Conservation (phyloP, 768 basidiomycete genomes). For the Boletus subparvulus region DNA sequence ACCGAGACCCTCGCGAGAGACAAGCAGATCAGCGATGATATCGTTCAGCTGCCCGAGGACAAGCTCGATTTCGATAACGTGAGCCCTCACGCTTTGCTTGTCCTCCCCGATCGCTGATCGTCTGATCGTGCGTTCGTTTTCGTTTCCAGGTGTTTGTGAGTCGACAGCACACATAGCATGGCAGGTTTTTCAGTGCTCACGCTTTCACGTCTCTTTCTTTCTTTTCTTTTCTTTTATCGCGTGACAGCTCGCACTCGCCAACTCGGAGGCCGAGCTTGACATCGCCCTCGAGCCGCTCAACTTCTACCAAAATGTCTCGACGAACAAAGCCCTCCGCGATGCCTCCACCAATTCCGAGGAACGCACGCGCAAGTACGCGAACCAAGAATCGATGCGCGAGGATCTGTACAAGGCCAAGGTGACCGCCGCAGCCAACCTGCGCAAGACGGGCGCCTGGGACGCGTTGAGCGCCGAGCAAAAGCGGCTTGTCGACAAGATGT, state of each 20-base stretch:
- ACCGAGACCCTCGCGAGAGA: conserved; percentile 59
- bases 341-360: conserved; percentile 75
- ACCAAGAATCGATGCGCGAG: conserved; percentile 77
- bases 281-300: conserved; percentile 54
- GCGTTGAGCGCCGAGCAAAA: conserved; percentile 64
- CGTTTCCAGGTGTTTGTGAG: conserved; percentile 72
- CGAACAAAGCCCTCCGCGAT: conserved; percentile 73
- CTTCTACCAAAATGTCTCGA: conserved; percentile 84
- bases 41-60: conserved; percentile 57
- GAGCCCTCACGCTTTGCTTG: conserved; percentile 20
- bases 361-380: conserved; percentile 65
- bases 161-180: conserved; percentile 9
- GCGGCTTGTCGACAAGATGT: conserved; percentile 79
- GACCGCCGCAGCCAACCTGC: conserved; percentile 67
- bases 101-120: background rate
- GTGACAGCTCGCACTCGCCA: conserved; percentile 56
- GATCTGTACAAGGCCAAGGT: conserved; percentile 78
- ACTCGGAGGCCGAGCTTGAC: conserved; percentile 56
- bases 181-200: background rate
- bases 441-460: conserved; percentile 59
- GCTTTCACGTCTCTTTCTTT: conserved; percentile 9
- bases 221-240: too few relatives aligned
- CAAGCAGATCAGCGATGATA: conserved; percentile 55
- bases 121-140: background rate
- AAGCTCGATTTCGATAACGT: conserved; percentile 71